Evolutionary conservation across 2,329 filamentous ascomycete genomes (phyloP), one percentile per base, ranked within the genome.

Genomic region (Delphinella strobiligena): DNA sequence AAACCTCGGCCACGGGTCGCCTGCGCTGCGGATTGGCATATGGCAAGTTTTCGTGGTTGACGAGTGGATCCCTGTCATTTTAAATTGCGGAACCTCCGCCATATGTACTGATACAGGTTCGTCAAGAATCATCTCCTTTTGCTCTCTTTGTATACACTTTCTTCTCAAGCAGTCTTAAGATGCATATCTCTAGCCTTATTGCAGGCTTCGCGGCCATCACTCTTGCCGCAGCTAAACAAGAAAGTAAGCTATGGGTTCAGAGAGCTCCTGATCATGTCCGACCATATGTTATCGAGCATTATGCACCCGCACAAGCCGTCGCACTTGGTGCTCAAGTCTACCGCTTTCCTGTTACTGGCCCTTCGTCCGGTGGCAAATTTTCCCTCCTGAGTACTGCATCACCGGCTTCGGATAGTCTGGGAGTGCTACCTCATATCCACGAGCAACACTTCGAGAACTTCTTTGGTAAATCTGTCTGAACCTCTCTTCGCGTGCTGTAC

Each of bases 401-500:
- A 14, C 38, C 38, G 2, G 55, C 61, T 2, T 60, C 62, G 1
- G 50, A 46, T 5, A 49, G 49, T 2, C 49, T 67, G 1, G 64
- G 63, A 12, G 62, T 67, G 3, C 54, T 67, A 3, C 63, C 64
- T 1, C 65, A 68, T 45, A 54, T 58, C 29, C 65, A 69, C 44
- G 49, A 54, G 36, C 45, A 27, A 16, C 61, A 66, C 43, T 67
- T 67, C 41, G 64, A 68, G 50, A 68, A 66, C 53, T 68, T 69
- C 50, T 68, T 62, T 54, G 58, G n/a, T n/a, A n/a, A n/a, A n/a
- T n/a, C n/a, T n/a, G n/a, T n/a, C n/a, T n/a, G n/a, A n/a, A n/a
- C n/a, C n/a, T n/a, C n/a, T n/a, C n/a, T n/a, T n/a, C n/a, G n/a
- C n/a, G n/a, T n/a, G n/a, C n/a, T n/a, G n/a, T n/a, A n/a, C n/a